Percentiles rank a stretch among this genome's conserved stretches.
phyloP scores from a whole-genome alignment of 2,329 filamentous ascomycete genomes.

The Pseudogymnoascus destructans region DNA sequence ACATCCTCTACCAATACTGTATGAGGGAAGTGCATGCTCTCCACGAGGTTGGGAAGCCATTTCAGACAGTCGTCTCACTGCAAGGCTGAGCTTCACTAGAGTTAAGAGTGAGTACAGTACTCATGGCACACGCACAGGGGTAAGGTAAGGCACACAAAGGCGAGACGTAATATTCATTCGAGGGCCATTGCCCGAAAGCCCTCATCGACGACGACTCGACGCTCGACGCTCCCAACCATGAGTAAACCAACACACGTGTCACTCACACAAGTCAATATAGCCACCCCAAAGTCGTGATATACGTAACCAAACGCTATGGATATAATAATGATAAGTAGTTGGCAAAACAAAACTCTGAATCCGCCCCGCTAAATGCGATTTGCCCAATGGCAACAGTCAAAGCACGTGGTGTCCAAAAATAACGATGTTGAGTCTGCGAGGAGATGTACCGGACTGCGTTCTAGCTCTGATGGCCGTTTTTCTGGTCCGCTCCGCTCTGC shows the following conservation, averaged over 20 bases:
- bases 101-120: neutral
- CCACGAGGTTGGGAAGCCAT: neutral
- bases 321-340: neutral
- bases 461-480: neutral
- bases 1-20: neutral
- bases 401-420: slow-evolving; percentile 4
- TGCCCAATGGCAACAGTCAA: neutral
- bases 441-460: neutral
- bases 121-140: neutral
- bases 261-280: neutral
- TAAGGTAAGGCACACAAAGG: neutral
- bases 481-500: neutral
- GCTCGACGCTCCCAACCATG: neutral
- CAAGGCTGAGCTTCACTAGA: slow-evolving; percentile 5
- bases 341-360: neutral
- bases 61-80: slow-evolving; percentile 6
- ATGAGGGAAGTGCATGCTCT: neutral
- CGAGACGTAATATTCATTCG: neutral
- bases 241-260: slow-evolving; percentile 5
- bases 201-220: neutral
- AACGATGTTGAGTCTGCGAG: neutral
- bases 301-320: neutral
- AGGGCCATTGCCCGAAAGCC: neutral
- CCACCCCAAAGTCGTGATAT: neutral
- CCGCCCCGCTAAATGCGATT: slow-evolving; percentile 5